Percentiles rank a stretch among this genome's conserved stretches.
These are phyloP conservation scores for Tetrahymena elliotti DNA, from an alignment of 73 alveolate species.

Conservation along the genomic window DNA sequence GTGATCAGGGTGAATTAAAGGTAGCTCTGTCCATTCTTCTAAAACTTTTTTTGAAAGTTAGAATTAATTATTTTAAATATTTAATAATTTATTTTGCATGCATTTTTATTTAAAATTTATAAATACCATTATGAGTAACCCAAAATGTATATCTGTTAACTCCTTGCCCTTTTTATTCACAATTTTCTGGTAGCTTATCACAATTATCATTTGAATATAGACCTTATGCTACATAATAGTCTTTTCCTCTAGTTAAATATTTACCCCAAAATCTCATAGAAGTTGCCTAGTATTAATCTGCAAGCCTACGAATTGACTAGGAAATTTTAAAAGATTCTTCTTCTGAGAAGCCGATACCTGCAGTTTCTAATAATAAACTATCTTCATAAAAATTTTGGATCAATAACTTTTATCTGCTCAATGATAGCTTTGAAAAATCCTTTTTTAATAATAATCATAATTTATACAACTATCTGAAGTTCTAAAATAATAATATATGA, in stretches of 20 bases:
- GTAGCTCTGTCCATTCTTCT: slow-evolving; percentile 75
- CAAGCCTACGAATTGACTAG: slow-evolving; percentile 31
- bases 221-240: slow-evolving; percentile 90
- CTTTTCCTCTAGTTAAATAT: slow-evolving; percentile 76
- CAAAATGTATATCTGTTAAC: slow-evolving; percentile 65
- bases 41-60: slow-evolving; percentile 7
- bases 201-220: slow-evolving; percentile 62
- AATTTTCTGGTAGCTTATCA: slow-evolving; percentile 56
- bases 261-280: slow-evolving; percentile 90
- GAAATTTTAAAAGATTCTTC: slow-evolving; percentile 62
- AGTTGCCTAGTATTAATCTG: slow-evolving; percentile 9
- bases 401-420: not conserved
- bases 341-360: slow-evolving; percentile 81
- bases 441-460: not conserved
- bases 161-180: slow-evolving; percentile 65
- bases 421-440: not conserved
- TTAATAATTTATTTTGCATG: not conserved
- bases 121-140: slow-evolving; percentile 61
- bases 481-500: not conserved
- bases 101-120: too few species aligned
- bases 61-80: not conserved
- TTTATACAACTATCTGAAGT: not conserved
- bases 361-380: slow-evolving; percentile 59
- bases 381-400: slow-evolving; percentile 46
- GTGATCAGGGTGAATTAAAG: slow-evolving; percentile 68